Base-by-base conservation (phyloP, 140 eudicot species). In the Anethum foeniculum region DNA sequence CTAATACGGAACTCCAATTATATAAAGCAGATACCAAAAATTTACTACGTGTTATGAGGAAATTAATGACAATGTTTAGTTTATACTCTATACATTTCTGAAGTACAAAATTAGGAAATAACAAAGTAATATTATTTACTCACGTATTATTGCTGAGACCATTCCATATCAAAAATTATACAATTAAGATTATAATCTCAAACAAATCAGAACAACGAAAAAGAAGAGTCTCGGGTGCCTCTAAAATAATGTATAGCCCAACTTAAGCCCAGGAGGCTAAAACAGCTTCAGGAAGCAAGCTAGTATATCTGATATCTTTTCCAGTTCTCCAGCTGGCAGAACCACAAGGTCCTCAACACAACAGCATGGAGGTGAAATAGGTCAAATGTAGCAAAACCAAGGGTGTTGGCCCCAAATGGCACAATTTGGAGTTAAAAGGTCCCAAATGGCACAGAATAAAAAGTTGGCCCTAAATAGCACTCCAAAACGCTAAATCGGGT, bases 241-340 rank as follows among this genome's bases (percentile, higher is more conserved):
- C 84, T 56, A 92, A 76, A 16, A 90, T 89, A 32, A 90, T 86
- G 80, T 90, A 92, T 12, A 92, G 86, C 98, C 97, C 90, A 73
- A 89, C 83, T 67, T 92, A 94, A 49, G 93, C 97, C 94, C 97
- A 90, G 72, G 92, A 94, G 96, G 92, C 94, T 97, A 92, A 90
- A 88, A 85, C 79, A 92, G 87, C 80, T 88, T 96, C 21, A 92
- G 94, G 6, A 92, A 86, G 96, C 98, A 94, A 48, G 92, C 98
- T 80, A 94, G 93, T 74, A 94, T 41, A 88, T 94, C 97, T 56
- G 97, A 89, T 83, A 94, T 94, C 94, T 90, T 94, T 81, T 94
- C 92, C 80, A 94, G 77, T 80, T 94, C 93, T 85, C 96, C 97
- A 80, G 94, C 94, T 85, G 89, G 90, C 1, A 97, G 97, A 77